Evolutionary conservation across 2,329 filamentous ascomycete species (phyloP), one percentile per base, ranked within the genome.

Genomic region (Beauveria bassiana): DNA sequence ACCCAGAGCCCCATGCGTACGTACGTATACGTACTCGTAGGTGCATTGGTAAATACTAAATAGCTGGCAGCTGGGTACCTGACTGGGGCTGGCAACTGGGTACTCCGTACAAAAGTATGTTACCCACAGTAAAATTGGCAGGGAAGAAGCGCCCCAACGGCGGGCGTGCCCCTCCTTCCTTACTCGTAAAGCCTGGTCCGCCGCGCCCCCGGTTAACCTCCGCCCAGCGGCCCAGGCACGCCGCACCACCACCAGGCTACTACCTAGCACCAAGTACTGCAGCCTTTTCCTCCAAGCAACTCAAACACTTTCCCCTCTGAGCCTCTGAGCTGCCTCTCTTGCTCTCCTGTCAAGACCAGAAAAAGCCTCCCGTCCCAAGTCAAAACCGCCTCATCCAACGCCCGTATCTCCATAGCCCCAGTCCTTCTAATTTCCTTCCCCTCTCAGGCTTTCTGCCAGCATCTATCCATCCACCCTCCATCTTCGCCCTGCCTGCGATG

Each of bases 101-200:
- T 26, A 18, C 34, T 38, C 12, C 12, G 34, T 14, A 38, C 34
- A 38, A 38, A 38, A 38, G 34, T 38, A 38, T 38, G 34, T 12
- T 38, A 38, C 34, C 34, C 34, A 38, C 12, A 38, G 34, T 38
- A 38, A 38, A 38, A 38, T 38, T 40, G 40, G 45, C 52, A 55
- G n/a, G 52, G 52, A 54, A 54, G 20, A 38, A 42, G 26, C n/a
- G 34, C 40, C 34, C 57, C 57, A 60, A 60, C 57, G 57, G 58
- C 58, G 49, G 49, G n/a, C 26, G 28, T 28, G 58, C 58, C 58
- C 58, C 58, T 53, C 58, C 50, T 60, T 47, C 58, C 58, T 60
- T 60, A 53, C 58, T 60, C 42, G 58, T 54, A 60, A 20, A 52
- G 42, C 43, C 28, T 57, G 22, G 42, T 31, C 31, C n/a, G 24